Conservation (phyloP, 2,329 filamentous ascomycete species). For the Penicillium sp. region DNA sequence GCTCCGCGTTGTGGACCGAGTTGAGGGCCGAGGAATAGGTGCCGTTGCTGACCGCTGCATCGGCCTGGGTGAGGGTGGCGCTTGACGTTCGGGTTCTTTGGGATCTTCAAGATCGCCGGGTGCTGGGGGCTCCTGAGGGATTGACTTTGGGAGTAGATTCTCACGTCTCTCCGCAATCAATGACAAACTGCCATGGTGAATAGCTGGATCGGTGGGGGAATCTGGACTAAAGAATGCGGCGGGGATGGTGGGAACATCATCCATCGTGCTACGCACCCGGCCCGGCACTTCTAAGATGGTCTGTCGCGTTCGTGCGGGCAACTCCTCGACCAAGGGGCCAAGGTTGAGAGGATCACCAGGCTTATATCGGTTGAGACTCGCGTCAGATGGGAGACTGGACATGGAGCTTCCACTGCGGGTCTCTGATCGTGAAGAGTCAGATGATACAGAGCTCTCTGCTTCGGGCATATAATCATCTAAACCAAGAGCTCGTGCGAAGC, state of each 20-base stretch:
- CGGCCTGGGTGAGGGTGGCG: conserved; percentile 27
- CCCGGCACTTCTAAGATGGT: conserved; percentile 38
- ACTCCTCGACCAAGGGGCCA: conserved; percentile 57
- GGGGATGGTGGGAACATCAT: conserved; percentile 33
- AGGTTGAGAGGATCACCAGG: conserved; percentile 44
- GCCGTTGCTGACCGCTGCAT: conserved; percentile 28
- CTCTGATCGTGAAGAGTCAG: conserved; percentile 62
- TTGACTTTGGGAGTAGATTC: not conserved
- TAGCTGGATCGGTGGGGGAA: conserved; percentile 51
- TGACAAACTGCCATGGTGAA: conserved; percentile 43
- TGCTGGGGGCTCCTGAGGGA: conserved; percentile 2
- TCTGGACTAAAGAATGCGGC: conserved; percentile 40
- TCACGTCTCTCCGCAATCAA: conserved; percentile 29
- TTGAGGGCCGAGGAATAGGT: conserved; percentile 43
- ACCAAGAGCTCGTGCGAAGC: conserved; percentile 41
- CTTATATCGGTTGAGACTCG: conserved; percentile 31
- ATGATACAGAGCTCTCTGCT: conserved; percentile 66
- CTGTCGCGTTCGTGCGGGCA: conserved; percentile 41
- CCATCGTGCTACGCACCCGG: conserved; percentile 24
- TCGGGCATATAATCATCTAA: conserved; percentile 65
- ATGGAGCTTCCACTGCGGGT: conserved; percentile 62
- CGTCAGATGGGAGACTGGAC: conserved; percentile 57
- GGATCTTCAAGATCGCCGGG: not conserved
- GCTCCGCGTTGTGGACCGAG: conserved; percentile 46
- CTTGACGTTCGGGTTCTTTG: conserved; percentile 1